These are phyloP conservation scores for Claviceps sp. DNA, from an alignment of 2,329 filamentous ascomycete species.

Conservation along the genomic window DNA sequence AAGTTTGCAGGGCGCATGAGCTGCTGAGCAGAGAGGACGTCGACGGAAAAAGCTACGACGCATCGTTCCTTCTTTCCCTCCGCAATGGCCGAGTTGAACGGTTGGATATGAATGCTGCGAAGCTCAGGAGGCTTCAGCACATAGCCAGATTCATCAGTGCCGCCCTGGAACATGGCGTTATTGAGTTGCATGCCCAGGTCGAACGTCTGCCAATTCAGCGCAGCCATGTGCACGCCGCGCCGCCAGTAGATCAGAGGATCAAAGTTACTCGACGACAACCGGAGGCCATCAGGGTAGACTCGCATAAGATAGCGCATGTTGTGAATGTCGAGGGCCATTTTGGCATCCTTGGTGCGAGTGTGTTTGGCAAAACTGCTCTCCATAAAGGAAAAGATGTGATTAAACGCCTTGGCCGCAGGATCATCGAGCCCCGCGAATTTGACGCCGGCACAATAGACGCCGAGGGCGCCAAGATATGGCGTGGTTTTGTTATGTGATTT, in stretches of 20 bases:
- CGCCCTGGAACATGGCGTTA: constrained; percentile 91
- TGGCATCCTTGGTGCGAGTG: constrained; percentile 61
- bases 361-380: constrained; percentile 78
- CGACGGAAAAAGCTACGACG: constrained; percentile 70
- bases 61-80: constrained; percentile 63
- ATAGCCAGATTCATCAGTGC: constrained; percentile 76
- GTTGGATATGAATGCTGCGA: constrained; percentile 53
- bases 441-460: constrained; percentile 60
- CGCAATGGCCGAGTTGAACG: constrained; percentile 34
- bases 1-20: constrained; percentile 70
- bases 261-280: constrained; percentile 84
- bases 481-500: constrained; percentile 73
- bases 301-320: constrained; percentile 88
- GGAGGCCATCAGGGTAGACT: constrained; percentile 75
- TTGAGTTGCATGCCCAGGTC: constrained; percentile 94
- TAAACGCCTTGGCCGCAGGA: constrained; percentile 70
- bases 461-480: constrained; percentile 69
- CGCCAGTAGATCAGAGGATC: constrained; percentile 91
- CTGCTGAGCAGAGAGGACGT: constrained; percentile 88
- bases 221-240: constrained; percentile 92
- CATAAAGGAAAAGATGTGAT: constrained; percentile 92
- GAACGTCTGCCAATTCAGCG: constrained; percentile 96
- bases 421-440: constrained; percentile 75
- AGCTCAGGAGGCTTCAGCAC: constrained; percentile 85
- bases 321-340: constrained; percentile 70